A percentile compares a stretch with the other conserved stretches of the same genome.
Evolutionary conservation across 805 yeast genomes (phyloP).

Genomic region (Komagataella pastoris): DNA sequence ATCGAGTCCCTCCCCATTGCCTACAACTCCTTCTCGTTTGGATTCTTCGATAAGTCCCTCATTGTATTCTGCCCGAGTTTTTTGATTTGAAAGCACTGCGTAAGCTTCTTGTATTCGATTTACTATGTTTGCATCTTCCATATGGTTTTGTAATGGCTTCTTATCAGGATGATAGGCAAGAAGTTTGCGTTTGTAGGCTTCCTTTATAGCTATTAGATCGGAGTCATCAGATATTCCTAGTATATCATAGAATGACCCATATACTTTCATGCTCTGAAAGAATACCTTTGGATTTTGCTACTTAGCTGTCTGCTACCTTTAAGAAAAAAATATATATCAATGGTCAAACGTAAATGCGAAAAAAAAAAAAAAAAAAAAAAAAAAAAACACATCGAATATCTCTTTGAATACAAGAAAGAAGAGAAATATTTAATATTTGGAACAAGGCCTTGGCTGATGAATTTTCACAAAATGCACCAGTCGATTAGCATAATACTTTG

Average conservation of each 20-base stretch:
- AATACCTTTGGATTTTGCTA: too few relatives aligned
- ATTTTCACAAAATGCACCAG: too few relatives aligned
- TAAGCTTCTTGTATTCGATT: conserved; percentile 54
- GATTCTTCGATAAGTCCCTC: conserved; percentile 19
- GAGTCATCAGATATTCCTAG: conserved; percentile 36
- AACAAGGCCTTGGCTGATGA: too few relatives aligned
- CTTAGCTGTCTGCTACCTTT: too few relatives aligned
- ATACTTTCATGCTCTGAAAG: background rate
- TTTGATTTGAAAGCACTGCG: conserved; percentile 29
- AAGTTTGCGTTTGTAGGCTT: conserved; percentile 51
- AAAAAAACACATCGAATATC: too few relatives aligned
- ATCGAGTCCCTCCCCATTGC: conserved; percentile 62
- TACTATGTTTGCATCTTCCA: conserved; percentile 11
- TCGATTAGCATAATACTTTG: too few relatives aligned
- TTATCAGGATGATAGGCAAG: conserved; percentile 77
- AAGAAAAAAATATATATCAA: too few relatives aligned
- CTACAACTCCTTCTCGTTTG: conserved; percentile 9
- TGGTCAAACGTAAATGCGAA: too few relatives aligned
- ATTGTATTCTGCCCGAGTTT: conserved; percentile 38
- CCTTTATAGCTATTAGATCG: conserved; percentile 28
- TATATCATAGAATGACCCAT: conserved; percentile 34
- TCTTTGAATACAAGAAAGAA: too few relatives aligned
- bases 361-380: too few relatives aligned
- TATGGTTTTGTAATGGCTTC: conserved; percentile 6
- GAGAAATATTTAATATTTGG: too few relatives aligned